phyloP scores from a whole-genome alignment of 768 basidiomycete species.

The Amylocystis lapponica region DNA sequence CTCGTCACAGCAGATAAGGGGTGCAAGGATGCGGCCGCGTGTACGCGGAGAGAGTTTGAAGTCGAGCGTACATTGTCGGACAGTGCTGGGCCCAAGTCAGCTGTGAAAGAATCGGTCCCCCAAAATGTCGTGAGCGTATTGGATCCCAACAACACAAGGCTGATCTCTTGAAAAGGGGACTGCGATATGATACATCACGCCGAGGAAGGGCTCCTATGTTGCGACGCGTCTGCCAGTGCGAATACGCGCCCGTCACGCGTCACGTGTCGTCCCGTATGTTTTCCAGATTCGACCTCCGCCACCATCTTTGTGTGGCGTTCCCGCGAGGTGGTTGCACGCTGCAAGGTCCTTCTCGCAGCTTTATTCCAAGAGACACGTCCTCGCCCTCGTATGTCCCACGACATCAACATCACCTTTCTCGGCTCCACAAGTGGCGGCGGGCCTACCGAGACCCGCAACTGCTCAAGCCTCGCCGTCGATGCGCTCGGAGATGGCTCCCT shows the following conservation, averaged over 20 bases:
- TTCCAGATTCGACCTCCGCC: neutral
- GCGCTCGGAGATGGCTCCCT: conserved; percentile 47
- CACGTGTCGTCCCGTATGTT: neutral
- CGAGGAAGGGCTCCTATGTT: neutral
- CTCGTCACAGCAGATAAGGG: neutral
- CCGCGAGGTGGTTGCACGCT: no score
- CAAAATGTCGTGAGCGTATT: neutral
- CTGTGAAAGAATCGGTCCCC: neutral
- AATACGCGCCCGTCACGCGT: neutral
- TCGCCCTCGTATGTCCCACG: conserved; percentile 18
- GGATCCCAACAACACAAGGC: neutral
- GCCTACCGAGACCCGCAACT: conserved; percentile 66
- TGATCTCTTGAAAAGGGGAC: neutral
- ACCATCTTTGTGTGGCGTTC: neutral
- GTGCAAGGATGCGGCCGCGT: neutral
- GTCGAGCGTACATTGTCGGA: neutral
- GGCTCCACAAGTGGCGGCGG: conserved; percentile 78
- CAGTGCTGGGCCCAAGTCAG: neutral
- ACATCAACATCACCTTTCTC: conserved; percentile 62
- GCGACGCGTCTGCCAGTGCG: neutral
- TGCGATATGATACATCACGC: no score
- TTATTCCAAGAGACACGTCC: no score
- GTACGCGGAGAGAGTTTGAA: neutral
- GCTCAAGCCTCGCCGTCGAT: conserved; percentile 67
- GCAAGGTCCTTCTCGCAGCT: no score